Base-by-base conservation (phyloP, 345 rosid genomes). In the Eucalyptus marginata region DNA sequence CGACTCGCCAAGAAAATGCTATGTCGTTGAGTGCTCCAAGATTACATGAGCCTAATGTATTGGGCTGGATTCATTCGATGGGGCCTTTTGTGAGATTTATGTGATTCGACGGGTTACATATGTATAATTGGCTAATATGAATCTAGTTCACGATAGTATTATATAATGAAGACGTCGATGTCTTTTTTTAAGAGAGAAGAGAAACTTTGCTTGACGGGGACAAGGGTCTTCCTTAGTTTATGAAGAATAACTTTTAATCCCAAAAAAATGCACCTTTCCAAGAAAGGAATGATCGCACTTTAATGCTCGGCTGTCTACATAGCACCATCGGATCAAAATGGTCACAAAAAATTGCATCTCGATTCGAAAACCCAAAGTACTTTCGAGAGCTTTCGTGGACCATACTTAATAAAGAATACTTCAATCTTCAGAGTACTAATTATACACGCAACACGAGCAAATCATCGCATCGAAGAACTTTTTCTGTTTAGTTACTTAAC, bases 51-150 rank as follows among this genome's bases (percentile, higher is more conserved):
- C 81, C 44, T 36, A 33, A 33, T 71, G 25, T 33, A 71, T 36
- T 2, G 1, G 81, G 46, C 8, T 4, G 7, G 46, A 33, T 18
- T 6, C 7, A 71, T 71, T 18, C 18, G 8, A 14, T 0, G 1
- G 27, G 46, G 13, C 13, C 46, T 33, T 71, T 36, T 24, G 2
- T 36, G 46, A 6, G 14, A 36, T 10, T 2, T 71, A 18, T 1
- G 13, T 33, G 24, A 17, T 68, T 68, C 13, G 80, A 11, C 2
- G 1, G 3, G 44, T 68, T 6, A 9, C 4, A 17, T 68, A 9
- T 0, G 40, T 40, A 40, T 40, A 40, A 40, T 40, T 40, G 4
- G 4, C 22, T 9, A 15, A 66, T 66, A 66, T 31, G 1, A 15
- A 66, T 66, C 6, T 6, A 2, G 9, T 31, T 16, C 4, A 8